phyloP scores from a whole-genome alignment of 306 rosid genomes.

The Spatholobus suberectus region DNA sequence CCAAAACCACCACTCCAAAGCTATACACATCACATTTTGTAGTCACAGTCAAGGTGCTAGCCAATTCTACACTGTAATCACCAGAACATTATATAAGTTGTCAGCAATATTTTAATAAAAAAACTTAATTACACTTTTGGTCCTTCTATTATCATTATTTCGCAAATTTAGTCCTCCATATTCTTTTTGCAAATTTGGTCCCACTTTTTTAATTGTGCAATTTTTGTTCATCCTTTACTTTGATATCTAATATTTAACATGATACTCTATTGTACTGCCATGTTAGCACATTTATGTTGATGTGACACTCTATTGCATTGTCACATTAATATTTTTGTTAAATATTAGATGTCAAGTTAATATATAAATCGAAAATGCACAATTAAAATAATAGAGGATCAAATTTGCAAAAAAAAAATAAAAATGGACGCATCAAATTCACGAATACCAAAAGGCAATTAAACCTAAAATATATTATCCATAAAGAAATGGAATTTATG shows the following conservation, averaged over 20 bases:
- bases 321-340: background rate
- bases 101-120: background rate
- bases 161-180: background rate
- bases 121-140: no score
- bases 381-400: background rate
- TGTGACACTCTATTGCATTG: background rate
- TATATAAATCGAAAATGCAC: background rate
- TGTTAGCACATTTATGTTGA: background rate
- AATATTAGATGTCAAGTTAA: background rate
- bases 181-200: background rate
- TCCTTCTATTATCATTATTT: background rate
- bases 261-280: no score
- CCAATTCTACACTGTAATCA: background rate
- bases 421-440: no score
- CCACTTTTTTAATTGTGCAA: no score
- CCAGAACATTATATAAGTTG: background rate
- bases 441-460: no score
- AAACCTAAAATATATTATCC: background rate
- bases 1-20: constrained; percentile 38
- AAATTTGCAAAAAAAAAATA: no score
- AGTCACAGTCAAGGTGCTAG: constrained; percentile 17
- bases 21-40: constrained; percentile 40
- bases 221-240: background rate
- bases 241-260: no score
- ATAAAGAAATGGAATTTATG: background rate